phyloP scores from a whole-genome alignment of 768 basidiomycete genomes.

The Naganishia kalamii region DNA sequence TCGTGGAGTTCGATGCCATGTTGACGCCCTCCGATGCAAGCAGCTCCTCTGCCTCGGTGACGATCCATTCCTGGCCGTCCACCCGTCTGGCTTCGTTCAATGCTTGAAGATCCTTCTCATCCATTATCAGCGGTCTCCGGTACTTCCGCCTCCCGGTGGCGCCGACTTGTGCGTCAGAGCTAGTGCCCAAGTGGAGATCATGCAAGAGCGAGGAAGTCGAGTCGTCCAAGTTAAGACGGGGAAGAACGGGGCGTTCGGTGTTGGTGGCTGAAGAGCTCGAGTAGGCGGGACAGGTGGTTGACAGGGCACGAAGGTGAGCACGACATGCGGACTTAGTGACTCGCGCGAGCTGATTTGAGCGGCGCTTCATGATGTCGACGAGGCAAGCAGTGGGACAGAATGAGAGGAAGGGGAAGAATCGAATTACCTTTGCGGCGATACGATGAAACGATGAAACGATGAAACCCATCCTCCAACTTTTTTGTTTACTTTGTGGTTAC shows the following conservation, averaged over 20 bases:
- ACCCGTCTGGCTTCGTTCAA: background rate
- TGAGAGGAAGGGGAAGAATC: no score
- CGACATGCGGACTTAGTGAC: background rate
- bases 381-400: no score
- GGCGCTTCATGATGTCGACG: background rate
- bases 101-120: conserved; percentile 8
- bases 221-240: background rate
- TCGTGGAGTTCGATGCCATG: background rate
- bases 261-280: background rate
- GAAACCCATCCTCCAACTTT: no score
- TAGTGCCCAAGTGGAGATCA: background rate
- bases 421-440: no score
- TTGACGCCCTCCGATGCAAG: background rate
- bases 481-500: conserved; percentile 16
- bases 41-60: conserved; percentile 7
- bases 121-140: background rate
- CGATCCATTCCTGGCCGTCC: background rate
- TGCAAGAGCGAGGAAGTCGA: conserved; percentile 6
- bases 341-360: background rate
- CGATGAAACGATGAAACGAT: no score
- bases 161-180: background rate
- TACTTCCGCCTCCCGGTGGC: background rate
- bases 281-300: background rate
- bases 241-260: background rate
- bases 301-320: background rate